phyloP scores from a whole-genome alignment of 106 monocot species.

The Acanthochlamys bracteata region DNA sequence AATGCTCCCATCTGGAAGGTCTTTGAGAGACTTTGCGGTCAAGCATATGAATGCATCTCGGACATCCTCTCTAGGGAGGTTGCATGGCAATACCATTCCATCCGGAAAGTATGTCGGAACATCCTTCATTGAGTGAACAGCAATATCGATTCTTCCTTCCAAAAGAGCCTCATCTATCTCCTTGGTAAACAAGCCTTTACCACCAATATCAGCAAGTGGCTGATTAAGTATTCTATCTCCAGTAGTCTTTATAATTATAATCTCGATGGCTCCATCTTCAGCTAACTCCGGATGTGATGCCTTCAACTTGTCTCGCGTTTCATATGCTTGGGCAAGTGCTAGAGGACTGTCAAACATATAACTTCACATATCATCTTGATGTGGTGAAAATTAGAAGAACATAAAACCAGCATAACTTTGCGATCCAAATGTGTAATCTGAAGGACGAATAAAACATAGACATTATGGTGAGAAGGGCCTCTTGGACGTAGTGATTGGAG shows the following conservation, averaged over 20 bases:
- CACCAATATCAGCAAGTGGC: constrained; percentile 94
- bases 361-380: constrained; percentile 6
- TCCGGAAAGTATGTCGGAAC: constrained; percentile 95
- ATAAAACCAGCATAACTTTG: neutral
- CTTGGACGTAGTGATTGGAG: too few relatives aligned
- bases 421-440: too few relatives aligned
- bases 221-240: constrained; percentile 92
- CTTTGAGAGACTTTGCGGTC: constrained; percentile 66
- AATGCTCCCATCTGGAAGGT: constrained; percentile 86
- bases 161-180: constrained; percentile 98
- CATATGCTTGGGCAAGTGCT: constrained; percentile 93
- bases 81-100: constrained; percentile 81
- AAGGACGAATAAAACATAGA: too few relatives aligned
- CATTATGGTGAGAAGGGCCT: too few relatives aligned
- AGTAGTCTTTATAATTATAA: constrained; percentile 86
- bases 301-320: constrained; percentile 76
- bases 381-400: neutral
- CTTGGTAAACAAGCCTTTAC: constrained; percentile 95
- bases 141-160: constrained; percentile 80
- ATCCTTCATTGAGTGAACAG: constrained; percentile 99
- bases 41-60: constrained; percentile 89
- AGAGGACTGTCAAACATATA: constrained; percentile 86
- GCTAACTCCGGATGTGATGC: constrained; percentile 75
- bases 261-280: constrained; percentile 88
- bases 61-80: constrained; percentile 91